Evolutionary conservation across 2,329 filamentous ascomycete species (phyloP), one percentile per base, ranked within the genome.

Genomic region (Xylaria sp.): DNA sequence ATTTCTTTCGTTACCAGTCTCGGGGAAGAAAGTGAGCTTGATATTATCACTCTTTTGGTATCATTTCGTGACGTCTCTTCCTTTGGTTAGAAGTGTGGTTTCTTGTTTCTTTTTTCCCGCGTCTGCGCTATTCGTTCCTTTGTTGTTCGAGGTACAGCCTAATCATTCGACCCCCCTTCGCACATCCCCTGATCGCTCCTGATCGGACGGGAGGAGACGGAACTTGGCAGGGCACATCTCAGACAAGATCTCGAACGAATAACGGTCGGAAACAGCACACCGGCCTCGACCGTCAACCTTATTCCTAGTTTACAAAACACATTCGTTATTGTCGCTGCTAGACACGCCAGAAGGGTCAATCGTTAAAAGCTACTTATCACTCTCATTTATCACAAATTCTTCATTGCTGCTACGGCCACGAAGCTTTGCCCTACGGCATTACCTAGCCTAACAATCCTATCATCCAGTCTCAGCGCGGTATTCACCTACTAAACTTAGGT

Each of bases 121-220:
- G n/a, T n/a, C n/a, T n/a, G n/a, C n/a, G n/a, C n/a, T n/a, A n/a
- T n/a, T n/a, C n/a, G n/a, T n/a, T n/a, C n/a, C n/a, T n/a, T n/a
- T n/a, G n/a, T n/a, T n/a, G n/a, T n/a, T n/a, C n/a, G 44, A 49
- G 46, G 52, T 48, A 49, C 55, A 37, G 58, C 60, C 68, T 66
- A 70, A 69, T 68, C 65, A 69, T 61, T 60, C 58, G 43, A 58
- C 53, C 63, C 54, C n/a, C 59, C 49, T 65, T 58, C 54, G 40
- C 49, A 46, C 56, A 58, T 56, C 69, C 70, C 70, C 70, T 48
- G 46, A 48, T 48, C 46, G 33, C n/a, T n/a, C n/a, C n/a, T 72
- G 69, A 73, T 71, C 69, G 62, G 69, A 72, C 66, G 61, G 65
- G 60, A 72, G 66, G 46, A 27, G 46, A 29, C 67, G 68, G 64